These are phyloP conservation scores for Beauveria rudraprayagi DNA, from an alignment of 2,329 filamentous ascomycete genomes.

Conservation along the genomic window DNA sequence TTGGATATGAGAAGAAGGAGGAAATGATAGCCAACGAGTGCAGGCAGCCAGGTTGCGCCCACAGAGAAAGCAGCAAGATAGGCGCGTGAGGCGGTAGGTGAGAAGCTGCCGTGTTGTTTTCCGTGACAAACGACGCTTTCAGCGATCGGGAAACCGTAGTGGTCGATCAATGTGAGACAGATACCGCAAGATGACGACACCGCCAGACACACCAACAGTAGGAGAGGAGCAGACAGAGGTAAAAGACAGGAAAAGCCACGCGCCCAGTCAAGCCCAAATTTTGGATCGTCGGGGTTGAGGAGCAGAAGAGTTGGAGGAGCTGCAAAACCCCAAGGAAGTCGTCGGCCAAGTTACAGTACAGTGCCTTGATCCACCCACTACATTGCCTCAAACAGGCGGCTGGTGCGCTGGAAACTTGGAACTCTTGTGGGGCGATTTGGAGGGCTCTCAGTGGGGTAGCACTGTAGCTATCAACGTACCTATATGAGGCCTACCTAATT, in stretches of 20 bases:
- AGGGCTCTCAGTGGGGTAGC: too few species aligned
- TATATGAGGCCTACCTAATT: too few species aligned
- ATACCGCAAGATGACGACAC: neutral
- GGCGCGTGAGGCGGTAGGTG: neutral
- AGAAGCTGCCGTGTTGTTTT: neutral
- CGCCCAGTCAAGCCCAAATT: neutral
- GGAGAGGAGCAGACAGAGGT: neutral
- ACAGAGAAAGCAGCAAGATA: neutral
- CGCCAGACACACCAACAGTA: neutral
- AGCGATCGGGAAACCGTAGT: neutral
- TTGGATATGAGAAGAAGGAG: neutral
- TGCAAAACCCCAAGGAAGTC: neutral
- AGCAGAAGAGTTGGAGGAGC: neutral
- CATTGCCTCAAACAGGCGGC: too few species aligned
- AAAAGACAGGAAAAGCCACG: neutral
- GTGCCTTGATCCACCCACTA: too few species aligned
- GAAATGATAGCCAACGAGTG: neutral
- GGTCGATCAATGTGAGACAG: neutral
- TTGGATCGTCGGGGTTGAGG: neutral
- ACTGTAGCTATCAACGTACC: too few species aligned
- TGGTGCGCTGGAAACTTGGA: too few species aligned
- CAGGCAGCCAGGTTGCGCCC: neutral
- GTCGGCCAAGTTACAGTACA: neutral
- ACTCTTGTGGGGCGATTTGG: too few species aligned
- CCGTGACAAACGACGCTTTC: neutral